Conservation (phyloP, 2,329 filamentous ascomycete genomes). For the Pseudogymnoascus sp. region DNA sequence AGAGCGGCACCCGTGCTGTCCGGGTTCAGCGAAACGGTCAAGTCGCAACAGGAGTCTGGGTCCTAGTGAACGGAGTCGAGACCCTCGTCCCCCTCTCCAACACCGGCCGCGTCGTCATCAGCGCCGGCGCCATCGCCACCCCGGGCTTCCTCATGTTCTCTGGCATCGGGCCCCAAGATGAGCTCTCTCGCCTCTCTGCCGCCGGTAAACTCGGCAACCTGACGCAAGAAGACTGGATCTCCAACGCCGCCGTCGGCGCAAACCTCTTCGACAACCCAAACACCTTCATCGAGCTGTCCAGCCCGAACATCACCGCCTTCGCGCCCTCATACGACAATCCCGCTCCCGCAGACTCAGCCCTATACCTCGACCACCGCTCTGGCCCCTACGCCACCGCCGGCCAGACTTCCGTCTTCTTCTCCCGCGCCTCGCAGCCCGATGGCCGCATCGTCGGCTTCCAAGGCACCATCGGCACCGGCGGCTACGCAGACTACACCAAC, state of each 20-base stretch:
- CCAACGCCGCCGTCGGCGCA: slow-evolving; percentile 41
- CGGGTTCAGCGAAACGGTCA: slow-evolving; percentile 36
- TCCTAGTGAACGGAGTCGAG: slow-evolving; percentile 27
- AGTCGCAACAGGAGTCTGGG: slow-evolving; percentile 37
- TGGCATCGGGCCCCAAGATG: slow-evolving; percentile 38
- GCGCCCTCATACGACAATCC: slow-evolving; percentile 40
- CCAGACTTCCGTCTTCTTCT: slow-evolving; percentile 48
- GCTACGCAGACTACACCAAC: slow-evolving; percentile 34
- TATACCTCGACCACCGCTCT: slow-evolving; percentile 42
- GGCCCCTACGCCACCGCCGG: slow-evolving; percentile 48
- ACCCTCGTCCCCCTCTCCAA: slow-evolving; percentile 16
- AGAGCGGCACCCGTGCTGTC: slow-evolving; percentile 37
- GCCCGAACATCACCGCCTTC: slow-evolving; percentile 39
- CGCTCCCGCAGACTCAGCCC: slow-evolving; percentile 33
- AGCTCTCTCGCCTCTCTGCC: slow-evolving; percentile 27
- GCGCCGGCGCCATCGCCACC: slow-evolving; percentile 43
- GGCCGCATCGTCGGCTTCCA: slow-evolving; percentile 40
- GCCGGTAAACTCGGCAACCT: slow-evolving; percentile 31
- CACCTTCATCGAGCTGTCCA: slow-evolving; percentile 43
- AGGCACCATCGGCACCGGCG: slow-evolving; percentile 45
- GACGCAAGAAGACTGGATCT: slow-evolving; percentile 36
- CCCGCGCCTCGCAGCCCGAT: slow-evolving; percentile 36
- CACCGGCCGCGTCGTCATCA: slow-evolving; percentile 36
- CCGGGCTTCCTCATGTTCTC: slow-evolving; percentile 46
- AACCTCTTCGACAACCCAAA: slow-evolving; percentile 51